Base-by-base conservation (phyloP, 2,329 filamentous ascomycete genomes). In the Coleophoma eucalyptorum region DNA sequence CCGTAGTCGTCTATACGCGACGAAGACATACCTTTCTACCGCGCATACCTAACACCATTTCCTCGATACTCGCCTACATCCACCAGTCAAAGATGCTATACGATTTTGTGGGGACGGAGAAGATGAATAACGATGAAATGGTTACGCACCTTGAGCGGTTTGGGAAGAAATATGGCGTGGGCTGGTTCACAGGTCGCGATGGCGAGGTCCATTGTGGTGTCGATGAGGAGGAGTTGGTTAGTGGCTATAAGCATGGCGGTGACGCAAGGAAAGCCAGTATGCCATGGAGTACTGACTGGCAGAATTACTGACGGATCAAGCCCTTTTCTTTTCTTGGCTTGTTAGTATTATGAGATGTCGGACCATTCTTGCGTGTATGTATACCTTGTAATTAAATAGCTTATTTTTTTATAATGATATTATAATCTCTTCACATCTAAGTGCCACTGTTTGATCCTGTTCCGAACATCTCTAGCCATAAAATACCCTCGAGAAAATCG, bases 41-140 rank as follows among this genome's bases (percentile, higher is more conserved):
- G 1, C 80, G 89, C 4, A 86, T 91, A 71, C 87, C 88, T 4
- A 89, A 85, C 59, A 90, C 87, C 18, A 91, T 93, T 58, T 84
- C 87, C 2, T 84, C 81, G 41, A 81, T 91, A 48, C 74, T 93
- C 49, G 87, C 86, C 0, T 92, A 87, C 62, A 87, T 92, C 53
- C 85, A 92, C 67, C 87, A 90, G 69, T 86, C 80, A 66, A 88
- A 87, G 69, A 91, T 92, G 88, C 71, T 92, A 43, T 84, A 83
- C 55, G 81, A 83, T 61, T 92, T 92, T 66, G 84, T 89, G 13
- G 90, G 86, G 19, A 80, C 84, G 54, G 81, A 81, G 68, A 65
- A 64, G 52, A 57, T 64, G 58, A 79, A 75, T 57, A 81, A 78
- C 48, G 69, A 73, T 13, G 69, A 82, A 63, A 88, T 90, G 82